Evolutionary conservation across 2,329 filamentous ascomycete genomes (phyloP), one percentile per base, ranked within the genome.

Genomic region (Trichoderma cornu-damae): DNA sequence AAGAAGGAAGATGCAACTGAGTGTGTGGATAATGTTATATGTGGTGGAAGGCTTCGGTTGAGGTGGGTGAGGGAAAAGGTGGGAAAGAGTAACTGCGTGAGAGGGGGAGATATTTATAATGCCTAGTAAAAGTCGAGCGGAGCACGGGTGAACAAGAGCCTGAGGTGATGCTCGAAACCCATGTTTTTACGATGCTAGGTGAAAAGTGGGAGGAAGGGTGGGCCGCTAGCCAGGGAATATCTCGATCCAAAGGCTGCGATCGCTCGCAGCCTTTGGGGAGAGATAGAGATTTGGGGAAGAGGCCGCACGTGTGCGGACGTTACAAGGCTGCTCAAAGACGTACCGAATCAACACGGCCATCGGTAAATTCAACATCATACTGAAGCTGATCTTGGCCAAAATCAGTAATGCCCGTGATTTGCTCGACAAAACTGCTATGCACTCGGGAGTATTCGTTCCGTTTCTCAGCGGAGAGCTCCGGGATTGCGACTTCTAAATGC

Each of bases 331-430:
- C 37, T 26, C 11, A 37, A 14, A 8, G 30, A 74, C 77, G 71
- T 70, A 80, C 78, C 63, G 71, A 59, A 54, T 77, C 71, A 60
- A 73, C 62, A 49, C 72, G 70, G 22, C 77, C 78, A 61, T 80
- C 77, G 28, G 73, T 72, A 47, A 78, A 79, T 59, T 78, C 76
- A 9, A 76, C 68, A 4, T 62, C 65, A 42, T 75, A 76, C 20
- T 65, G 65, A 1, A 63, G 20, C 8, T 70, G 62, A 6, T 61
- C 64, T 7, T 60, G 58, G 12, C 66, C 64, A 1, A 63, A 63
- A 1, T 63, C 59, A 12, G 67, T 61, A 52, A 73, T 63, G 4
- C 68, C 66, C 1, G 70, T 43, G 4, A 80, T 62, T 3, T 62
- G 65, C 34, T 76, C 70, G 12, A 79, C 67, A 2, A 68, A 65